Base-by-base conservation (phyloP, 1,284 basidiomycete species). In the Trichosporon faecale region DNA sequence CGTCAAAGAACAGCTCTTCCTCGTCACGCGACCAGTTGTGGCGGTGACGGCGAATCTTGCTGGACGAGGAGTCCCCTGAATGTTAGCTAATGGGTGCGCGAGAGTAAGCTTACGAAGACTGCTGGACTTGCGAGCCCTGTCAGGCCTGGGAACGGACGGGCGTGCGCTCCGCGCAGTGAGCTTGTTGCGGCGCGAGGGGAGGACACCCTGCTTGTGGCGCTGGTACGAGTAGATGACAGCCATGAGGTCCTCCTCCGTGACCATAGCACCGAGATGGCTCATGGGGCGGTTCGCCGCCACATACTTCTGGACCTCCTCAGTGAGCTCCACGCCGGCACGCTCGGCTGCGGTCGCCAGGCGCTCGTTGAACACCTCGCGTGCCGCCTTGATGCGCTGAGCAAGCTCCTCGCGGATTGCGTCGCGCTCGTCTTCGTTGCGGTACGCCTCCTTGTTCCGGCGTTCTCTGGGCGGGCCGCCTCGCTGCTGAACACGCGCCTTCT, bases 1-100 rank as follows among this genome's bases (percentile, higher is more conserved):
- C 90, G 78, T 98, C 95, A 66, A 91, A 88, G 49, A 91, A 88
- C 33, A 95, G 86, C 72, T 96, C 95, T 73, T 96, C 93, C 72
- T 90, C 94, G 65, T 94, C 91, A 64, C 87, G 83, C 67, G 88
- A 92, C 94, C 94, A 96, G 65, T 89, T 88, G 78, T 92, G 93
- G 66, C 92, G 88, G 72, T 72, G 65, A 2, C 74, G 70, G 14
- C 69, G 68, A n/a, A 68, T 61, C 33, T 66, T 69, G 57, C 35
- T 64, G 37, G 35, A 33, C 33, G 23, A 31, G 0, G 52, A 61
- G 27, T 61, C 57, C 1, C 29, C 57, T 61, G 57, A n/a, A 4
- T n/a, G 57, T 61, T n/a, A 61, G 57, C 57, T 44, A 33, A 31
- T 9, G 55, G 8, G 9, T n/a, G 3, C 14, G 11, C 55, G 8